Conservation (phyloP, 108 stramenopile genomes). For the Skeletonema grethae region DNA sequence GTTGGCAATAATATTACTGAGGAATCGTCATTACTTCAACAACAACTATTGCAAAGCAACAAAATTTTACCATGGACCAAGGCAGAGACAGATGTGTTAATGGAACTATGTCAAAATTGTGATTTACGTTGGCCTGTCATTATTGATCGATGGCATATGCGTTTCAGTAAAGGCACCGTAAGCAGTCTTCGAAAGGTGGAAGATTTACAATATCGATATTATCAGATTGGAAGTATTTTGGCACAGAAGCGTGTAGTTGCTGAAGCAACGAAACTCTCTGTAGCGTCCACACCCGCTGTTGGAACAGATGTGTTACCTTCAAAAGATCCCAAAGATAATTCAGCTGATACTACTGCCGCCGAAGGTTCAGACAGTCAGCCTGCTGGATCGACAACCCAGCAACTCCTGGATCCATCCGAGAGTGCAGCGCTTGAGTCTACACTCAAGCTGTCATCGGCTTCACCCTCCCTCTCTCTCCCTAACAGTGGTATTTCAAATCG, state of each 20-base stretch:
- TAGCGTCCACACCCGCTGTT: constrained; percentile 15
- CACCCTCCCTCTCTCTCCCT: constrained; percentile 24
- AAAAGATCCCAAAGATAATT: constrained; percentile 3
- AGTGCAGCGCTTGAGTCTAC: constrained; percentile 9
- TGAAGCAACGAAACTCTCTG: constrained; percentile 48
- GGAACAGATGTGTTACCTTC: neutral
- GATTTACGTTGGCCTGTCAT: constrained; percentile 96
- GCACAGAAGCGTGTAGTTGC: constrained; percentile 48
- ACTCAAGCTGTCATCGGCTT: constrained; percentile 21
- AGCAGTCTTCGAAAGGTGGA: constrained; percentile 63
- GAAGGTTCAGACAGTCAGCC: neutral
- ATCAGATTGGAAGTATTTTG: constrained; percentile 76
- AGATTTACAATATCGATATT: constrained; percentile 92
- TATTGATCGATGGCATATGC: constrained; percentile 73
- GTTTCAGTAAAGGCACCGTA: constrained; percentile 20
- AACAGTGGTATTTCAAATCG: constrained; percentile 70
- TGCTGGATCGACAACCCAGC: neutral
- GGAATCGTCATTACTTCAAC: constrained; percentile 1
- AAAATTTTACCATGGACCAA: constrained; percentile 73
- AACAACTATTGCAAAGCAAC: constrained; percentile 2
- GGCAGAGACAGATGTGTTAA: constrained; percentile 89
- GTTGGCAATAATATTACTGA: neutral
- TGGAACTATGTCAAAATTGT: constrained; percentile 72
- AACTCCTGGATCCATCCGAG: constrained; percentile 9
- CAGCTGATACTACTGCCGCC: constrained; percentile 14